Percentiles rank a stretch among this genome's conserved stretches.
Conservation (phyloP, 2,329 filamentous ascomycete genomes). For the Phyllosticta citribraziliensis region DNA sequence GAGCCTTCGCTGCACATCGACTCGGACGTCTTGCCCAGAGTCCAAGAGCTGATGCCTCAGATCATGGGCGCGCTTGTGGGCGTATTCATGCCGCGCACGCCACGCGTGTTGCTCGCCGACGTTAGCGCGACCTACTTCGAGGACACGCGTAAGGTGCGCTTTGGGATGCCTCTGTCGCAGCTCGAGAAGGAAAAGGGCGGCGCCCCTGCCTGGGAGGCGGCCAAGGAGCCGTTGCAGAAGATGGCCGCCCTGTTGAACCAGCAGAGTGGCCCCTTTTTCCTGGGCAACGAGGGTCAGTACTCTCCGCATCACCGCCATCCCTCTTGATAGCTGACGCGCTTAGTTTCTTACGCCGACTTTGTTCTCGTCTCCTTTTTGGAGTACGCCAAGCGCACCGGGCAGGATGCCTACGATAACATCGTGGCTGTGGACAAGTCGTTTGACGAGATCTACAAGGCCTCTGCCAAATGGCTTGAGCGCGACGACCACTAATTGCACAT, state of each 20-base stretch:
- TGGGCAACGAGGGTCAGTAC: conserved; percentile 41
- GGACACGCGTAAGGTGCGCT: conserved; percentile 37
- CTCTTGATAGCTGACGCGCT: not conserved
- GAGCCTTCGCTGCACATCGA: conserved; percentile 49
- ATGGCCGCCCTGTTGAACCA: conserved; percentile 41
- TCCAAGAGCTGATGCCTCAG: conserved; percentile 36
- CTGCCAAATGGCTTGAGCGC: conserved; percentile 29
- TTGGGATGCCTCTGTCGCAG: conserved; percentile 47
- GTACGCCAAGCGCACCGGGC: conserved; percentile 30
- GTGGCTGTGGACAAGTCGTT: conserved; percentile 31
- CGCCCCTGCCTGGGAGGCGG: conserved; percentile 41
- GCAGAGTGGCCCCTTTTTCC: conserved; percentile 50
- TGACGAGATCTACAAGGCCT: conserved; percentile 29
- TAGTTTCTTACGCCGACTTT: conserved; percentile 38
- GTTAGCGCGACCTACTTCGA: conserved; percentile 41
- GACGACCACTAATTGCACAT: conserved; percentile 20
- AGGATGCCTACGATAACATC: conserved; percentile 30
- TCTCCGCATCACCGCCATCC: conserved; percentile 17
- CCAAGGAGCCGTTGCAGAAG: conserved; percentile 28
- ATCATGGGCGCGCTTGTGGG: conserved; percentile 15
- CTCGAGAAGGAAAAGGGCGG: conserved; percentile 39
- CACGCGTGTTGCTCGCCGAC: conserved; percentile 42
- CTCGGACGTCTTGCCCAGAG: not conserved
- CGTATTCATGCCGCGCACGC: conserved; percentile 36
- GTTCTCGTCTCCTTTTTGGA: conserved; percentile 43